Evolutionary conservation across 371 early-diverging fungal species (phyloP).

Genomic region (Paraphysoderma sedebokerense): DNA sequence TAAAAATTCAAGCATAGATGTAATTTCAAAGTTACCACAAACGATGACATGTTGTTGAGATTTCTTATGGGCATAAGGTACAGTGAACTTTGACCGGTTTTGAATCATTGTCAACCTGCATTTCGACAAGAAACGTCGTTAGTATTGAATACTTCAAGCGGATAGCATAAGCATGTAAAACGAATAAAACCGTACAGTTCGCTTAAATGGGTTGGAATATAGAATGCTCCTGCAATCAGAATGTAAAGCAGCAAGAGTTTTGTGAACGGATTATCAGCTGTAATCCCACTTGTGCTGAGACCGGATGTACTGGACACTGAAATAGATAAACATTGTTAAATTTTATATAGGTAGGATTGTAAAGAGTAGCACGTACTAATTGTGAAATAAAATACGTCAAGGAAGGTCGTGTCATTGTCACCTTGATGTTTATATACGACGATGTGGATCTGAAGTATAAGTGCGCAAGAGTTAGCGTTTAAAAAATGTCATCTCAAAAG

Average conservation of each 20-base stretch:
- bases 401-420: constrained; percentile 21
- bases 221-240: constrained; percentile 39
- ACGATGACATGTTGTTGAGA: constrained; percentile 38
- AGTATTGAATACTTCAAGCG: no score
- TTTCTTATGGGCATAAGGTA: constrained; percentile 16
- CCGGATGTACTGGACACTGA: constrained; percentile 22
- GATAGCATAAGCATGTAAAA: no score
- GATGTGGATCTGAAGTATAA: constrained; percentile 40
- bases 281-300: constrained; percentile 27
- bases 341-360: not conserved
- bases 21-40: constrained; percentile 34
- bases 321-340: not conserved
- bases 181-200: no score
- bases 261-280: constrained; percentile 36
- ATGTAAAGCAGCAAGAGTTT: constrained; percentile 38
- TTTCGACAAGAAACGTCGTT: no score
- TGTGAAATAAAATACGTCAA: constrained; percentile 46
- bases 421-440: constrained; percentile 25
- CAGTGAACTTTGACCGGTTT: constrained; percentile 27
- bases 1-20: constrained; percentile 35
- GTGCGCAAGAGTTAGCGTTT: no score
- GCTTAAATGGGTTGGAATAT: constrained; percentile 40
- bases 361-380: constrained; percentile 12
- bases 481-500: no score
- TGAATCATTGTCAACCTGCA: constrained; percentile 31